These are phyloP conservation scores for Sisymbrium altissimum DNA, from an alignment of 345 rosid genomes.

Conservation along the genomic window DNA sequence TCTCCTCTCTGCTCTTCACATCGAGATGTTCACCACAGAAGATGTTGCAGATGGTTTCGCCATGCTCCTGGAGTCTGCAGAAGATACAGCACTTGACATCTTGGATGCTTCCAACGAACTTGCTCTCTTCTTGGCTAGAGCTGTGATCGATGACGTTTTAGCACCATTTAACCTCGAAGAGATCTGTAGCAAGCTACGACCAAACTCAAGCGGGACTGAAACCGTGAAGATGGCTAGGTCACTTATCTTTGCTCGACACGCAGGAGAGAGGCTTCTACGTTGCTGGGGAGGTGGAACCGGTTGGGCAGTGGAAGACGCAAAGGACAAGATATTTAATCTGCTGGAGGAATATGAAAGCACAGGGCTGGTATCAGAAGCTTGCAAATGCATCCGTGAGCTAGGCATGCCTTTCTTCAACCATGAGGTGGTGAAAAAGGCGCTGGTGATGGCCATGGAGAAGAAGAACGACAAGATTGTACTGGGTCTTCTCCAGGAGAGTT, in stretches of 20 bases:
- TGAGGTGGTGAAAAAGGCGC: slow-evolving; percentile 89
- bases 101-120: slow-evolving; percentile 93
- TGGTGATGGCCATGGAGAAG: slow-evolving; percentile 99
- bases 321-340: slow-evolving; percentile 87
- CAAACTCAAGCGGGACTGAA: slow-evolving; percentile 76
- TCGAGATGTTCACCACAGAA: slow-evolving; percentile 83
- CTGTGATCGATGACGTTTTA: slow-evolving; percentile 89
- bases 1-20: slow-evolving; percentile 84
- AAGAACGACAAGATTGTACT: slow-evolving; percentile 83
- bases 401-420: slow-evolving; percentile 97
- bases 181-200: slow-evolving; percentile 55
- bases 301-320: slow-evolving; percentile 96
- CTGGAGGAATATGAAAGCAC: slow-evolving; percentile 84
- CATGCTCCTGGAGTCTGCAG: slow-evolving; percentile 86
- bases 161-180: slow-evolving; percentile 81
- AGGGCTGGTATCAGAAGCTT: slow-evolving; percentile 78
- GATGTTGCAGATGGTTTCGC: slow-evolving; percentile 79
- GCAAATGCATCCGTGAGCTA: slow-evolving; percentile 85
- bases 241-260: slow-evolving; percentile 80
- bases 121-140: slow-evolving; percentile 84
- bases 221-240: slow-evolving; percentile 58
- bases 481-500: slow-evolving; percentile 68
- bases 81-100: slow-evolving; percentile 88
- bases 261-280: slow-evolving; percentile 91
- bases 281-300: slow-evolving; percentile 99